These are phyloP conservation scores for Sextonia rubra DNA, from an alignment of 164 flowering plant genomes.

Conservation along the genomic window DNA sequence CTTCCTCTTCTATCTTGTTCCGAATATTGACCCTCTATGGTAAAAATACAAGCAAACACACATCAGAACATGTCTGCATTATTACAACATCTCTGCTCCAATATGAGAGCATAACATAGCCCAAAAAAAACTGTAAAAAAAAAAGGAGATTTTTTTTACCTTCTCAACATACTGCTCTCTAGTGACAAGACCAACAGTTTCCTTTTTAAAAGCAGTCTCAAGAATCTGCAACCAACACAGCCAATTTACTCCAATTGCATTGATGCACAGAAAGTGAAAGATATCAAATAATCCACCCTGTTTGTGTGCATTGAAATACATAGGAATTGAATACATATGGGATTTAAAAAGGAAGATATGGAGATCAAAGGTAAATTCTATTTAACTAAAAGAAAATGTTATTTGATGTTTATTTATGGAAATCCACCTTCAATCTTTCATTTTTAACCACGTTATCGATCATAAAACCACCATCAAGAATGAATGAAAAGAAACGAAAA, in stretches of 20 bases:
- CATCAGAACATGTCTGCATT: neutral
- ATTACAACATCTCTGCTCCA: neutral
- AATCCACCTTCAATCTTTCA: too few relatives aligned
- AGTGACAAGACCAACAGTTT: slow-evolving; percentile 97
- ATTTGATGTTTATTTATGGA: too few relatives aligned
- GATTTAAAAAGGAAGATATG: too few relatives aligned
- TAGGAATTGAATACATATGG: too few relatives aligned
- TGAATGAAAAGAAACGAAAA: neutral
- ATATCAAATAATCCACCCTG: neutral
- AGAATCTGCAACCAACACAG: slow-evolving; percentile 52
- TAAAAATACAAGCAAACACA: neutral
- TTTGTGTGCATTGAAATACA: too few relatives aligned
- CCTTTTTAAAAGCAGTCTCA: slow-evolving; percentile 98
- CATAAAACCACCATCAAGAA: neutral
- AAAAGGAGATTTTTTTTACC: slow-evolving; percentile 36
- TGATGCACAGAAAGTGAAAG: neutral
- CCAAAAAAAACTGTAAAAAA: neutral
- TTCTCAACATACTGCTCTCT: slow-evolving; percentile 97
- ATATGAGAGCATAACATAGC: neutral
- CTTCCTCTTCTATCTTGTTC: slow-evolving; percentile 92
- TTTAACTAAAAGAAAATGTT: too few relatives aligned
- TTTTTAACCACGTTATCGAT: too few relatives aligned
- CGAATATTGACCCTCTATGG: slow-evolving; percentile 79
- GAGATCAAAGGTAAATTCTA: too few relatives aligned
- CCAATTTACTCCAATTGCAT: too few relatives aligned